These are phyloP conservation scores for Pseudisothecium myosuroides DNA, from an alignment of 225 moss, liverwort and hornwort genomes.

Conservation along the genomic window DNA sequence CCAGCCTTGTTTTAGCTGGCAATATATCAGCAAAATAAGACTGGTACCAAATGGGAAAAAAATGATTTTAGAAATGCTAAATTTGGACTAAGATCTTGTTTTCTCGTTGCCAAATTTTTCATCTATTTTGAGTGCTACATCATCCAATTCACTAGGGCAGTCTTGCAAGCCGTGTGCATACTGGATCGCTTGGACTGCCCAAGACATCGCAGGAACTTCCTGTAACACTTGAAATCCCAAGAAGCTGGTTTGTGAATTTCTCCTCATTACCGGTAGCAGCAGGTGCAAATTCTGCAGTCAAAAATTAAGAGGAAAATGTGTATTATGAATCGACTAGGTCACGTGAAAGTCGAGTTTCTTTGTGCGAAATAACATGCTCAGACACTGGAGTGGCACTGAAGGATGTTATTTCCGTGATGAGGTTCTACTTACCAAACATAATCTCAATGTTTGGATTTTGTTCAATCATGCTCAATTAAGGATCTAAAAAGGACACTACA, in stretches of 20 bases:
- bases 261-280: background rate
- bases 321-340: background rate
- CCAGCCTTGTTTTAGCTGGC: too few relatives aligned
- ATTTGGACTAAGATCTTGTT: background rate
- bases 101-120: too few relatives aligned
- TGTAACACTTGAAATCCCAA: background rate
- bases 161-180: too few relatives aligned
- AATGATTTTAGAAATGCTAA: background rate
- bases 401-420: background rate
- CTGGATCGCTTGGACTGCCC: background rate
- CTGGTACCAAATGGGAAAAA: background rate
- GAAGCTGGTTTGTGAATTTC: background rate
- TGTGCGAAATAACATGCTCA: background rate
- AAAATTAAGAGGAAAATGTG: background rate
- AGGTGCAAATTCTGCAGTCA: background rate
- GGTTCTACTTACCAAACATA: background rate
- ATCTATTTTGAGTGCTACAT: background rate
- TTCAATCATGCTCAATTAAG: background rate
- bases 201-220: background rate
- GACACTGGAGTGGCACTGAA: too few relatives aligned
- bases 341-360: background rate
- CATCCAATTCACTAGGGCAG: background rate
- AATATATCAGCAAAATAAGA: too few relatives aligned
- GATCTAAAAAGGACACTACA: background rate
- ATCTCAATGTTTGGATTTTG: background rate